Evolutionary conservation across 495 filamentous ascomycete genomes (phyloP), one percentile per base, ranked within the genome.

Genomic region (Podospora tetraspora): DNA sequence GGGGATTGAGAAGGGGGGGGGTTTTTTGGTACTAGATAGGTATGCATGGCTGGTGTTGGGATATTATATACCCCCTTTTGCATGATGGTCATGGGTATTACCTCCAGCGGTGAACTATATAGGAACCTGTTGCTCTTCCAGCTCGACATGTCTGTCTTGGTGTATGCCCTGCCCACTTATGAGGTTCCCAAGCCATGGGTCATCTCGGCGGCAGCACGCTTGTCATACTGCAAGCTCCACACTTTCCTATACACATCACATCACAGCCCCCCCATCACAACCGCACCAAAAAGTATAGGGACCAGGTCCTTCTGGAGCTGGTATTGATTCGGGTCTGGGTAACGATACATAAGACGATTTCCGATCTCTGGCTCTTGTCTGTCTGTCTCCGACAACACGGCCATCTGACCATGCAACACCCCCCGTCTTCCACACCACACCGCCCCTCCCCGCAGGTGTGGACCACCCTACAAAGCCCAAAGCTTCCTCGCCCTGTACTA

Each of bases 1-100:
- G 79, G 80, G 19, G 82, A 84, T 68, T 84, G 67, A 74, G 24
- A 52, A 7, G 63, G 19, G 3, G 3, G 34, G 13, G 1, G 34
- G 16, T 43, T 43, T 52, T 8, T 8, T 16, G 12, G n/a, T 52
- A n/a, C 8, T n/a, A 8, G 43, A 2, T 52, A 52, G 43, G 9
- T 52, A 2, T 16, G 43, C 34, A 43, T 43, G 34, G 34, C 34
- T 43, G 34, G 34, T 43, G 34, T 13, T 43, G 34, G 34, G 6
- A 43, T 43, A 6, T 13, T 16, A 43, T 43, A 43, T 30, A 30
- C 29, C 34, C 34, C 34, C 13, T 43, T 37, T 37, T 37, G 32
- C 32, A 37, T 37, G 32, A n/a, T n/a, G n/a, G n/a, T n/a, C n/a
- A n/a, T n/a, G n/a, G n/a, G n/a, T n/a, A n/a, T n/a, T n/a, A n/a